phyloP scores from a whole-genome alignment of 208 protist genomes.

The Leishmania arabica region DNA sequence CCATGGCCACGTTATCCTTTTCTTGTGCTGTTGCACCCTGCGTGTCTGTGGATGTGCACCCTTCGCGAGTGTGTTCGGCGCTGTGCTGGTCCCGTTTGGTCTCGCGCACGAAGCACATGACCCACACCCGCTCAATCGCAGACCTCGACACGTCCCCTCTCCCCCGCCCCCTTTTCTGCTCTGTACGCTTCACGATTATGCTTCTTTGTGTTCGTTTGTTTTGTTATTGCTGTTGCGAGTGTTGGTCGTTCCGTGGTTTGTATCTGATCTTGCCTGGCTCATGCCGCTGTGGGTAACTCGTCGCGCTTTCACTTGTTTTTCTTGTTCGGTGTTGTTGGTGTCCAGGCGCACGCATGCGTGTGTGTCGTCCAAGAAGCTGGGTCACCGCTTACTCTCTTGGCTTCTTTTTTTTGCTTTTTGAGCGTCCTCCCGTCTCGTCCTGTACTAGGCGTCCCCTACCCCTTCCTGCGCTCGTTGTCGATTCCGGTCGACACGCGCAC shows the following conservation, averaged over 20 bases:
- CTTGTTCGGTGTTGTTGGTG: background rate
- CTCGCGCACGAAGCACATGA: background rate
- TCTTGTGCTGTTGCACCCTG: no score
- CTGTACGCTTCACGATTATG: background rate
- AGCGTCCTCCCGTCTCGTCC: background rate
- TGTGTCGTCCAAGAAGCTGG: background rate
- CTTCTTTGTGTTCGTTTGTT: no score
- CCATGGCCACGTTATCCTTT: no score
- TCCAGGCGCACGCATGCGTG: background rate
- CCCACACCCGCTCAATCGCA: background rate
- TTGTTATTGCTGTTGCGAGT: no score
- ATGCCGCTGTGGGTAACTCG: background rate
- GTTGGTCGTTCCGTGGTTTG: no score
- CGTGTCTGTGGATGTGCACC: no score
- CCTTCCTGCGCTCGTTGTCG: background rate
- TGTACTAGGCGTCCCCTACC: background rate
- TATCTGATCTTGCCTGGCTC: no score
- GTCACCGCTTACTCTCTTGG: background rate
- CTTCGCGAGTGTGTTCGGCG: no score
- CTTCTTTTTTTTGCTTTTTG: background rate
- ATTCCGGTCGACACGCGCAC: background rate
- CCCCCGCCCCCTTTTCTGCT: background rate
- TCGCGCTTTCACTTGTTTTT: background rate
- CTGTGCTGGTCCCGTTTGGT: background rate
- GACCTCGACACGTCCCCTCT: no score